phyloP scores from a whole-genome alignment of 306 rosid genomes.

The Urtica urens region DNA sequence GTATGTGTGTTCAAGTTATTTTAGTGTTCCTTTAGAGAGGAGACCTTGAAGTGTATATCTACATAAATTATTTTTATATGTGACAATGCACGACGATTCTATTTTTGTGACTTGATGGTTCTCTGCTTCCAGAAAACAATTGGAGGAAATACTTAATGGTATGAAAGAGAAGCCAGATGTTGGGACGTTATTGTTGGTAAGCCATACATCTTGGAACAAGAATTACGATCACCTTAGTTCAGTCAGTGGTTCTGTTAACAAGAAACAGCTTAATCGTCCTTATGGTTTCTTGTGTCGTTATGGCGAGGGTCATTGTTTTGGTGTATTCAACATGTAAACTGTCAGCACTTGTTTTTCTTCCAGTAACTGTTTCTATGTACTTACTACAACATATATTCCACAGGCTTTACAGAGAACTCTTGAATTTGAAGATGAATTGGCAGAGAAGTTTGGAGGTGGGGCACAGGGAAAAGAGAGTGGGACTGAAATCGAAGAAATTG shows the following conservation, averaged over 20 bases:
- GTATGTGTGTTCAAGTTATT: not conserved
- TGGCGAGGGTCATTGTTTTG: not conserved
- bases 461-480: constrained; percentile 62
- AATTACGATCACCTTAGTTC: not conserved
- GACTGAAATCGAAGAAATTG: constrained; percentile 82
- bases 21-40: not conserved
- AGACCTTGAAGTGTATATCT: not conserved
- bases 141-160: constrained; percentile 80
- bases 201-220: constrained; percentile 11
- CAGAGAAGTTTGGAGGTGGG: constrained; percentile 97
- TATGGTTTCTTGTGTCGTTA: not conserved
- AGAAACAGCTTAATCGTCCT: not conserved
- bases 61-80: not conserved
- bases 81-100: not conserved
- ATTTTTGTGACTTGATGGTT: constrained; percentile 11
- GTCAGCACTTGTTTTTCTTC: not conserved
- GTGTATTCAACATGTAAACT: too few species aligned
- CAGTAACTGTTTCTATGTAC: constrained; percentile 5
- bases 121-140: constrained; percentile 73
- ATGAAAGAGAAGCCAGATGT: constrained; percentile 94
- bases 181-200: constrained; percentile 74
- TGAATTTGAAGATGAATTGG: constrained; percentile 97
- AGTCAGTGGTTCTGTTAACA: not conserved
- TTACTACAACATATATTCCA: constrained; percentile 19
- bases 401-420: constrained; percentile 94